These are phyloP conservation scores for Aspergillus indologenus DNA, from an alignment of 495 filamentous ascomycete species.

Conservation along the genomic window DNA sequence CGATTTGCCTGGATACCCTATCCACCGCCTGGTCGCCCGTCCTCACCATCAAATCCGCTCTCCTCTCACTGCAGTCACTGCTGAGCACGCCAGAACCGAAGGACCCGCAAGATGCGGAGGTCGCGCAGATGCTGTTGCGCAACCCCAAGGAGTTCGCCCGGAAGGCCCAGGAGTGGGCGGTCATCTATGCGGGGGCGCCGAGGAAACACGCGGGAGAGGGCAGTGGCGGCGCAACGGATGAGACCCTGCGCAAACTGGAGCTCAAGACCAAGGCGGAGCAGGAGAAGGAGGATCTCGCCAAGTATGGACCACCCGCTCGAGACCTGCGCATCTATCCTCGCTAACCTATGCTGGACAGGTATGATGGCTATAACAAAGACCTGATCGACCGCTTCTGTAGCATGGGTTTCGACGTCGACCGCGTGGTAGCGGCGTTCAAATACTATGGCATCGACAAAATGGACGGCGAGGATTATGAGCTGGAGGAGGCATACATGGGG, in stretches of 20 bases:
- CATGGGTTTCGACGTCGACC: slow-evolving; percentile 93
- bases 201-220: slow-evolving; percentile 47
- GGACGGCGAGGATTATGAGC: slow-evolving; percentile 73
- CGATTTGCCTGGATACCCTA: slow-evolving; percentile 95
- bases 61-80: slow-evolving; percentile 88
- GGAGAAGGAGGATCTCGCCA: slow-evolving; percentile 43
- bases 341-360: slow-evolving; percentile 48
- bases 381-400: slow-evolving; percentile 83
- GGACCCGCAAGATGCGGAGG: slow-evolving; percentile 95
- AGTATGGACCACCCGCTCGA: slow-evolving; percentile 27
- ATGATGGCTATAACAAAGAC: slow-evolving; percentile 83
- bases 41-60: slow-evolving; percentile 90
- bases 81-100: slow-evolving; percentile 93
- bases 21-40: slow-evolving; percentile 90
- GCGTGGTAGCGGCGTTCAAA: slow-evolving; percentile 81
- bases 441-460: slow-evolving; percentile 77
- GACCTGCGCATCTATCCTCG: neutral
- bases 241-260: slow-evolving; percentile 51
- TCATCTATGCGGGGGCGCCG: slow-evolving; percentile 78
- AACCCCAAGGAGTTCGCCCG: slow-evolving; percentile 75
- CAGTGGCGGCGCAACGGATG: slow-evolving; percentile 47
- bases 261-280: slow-evolving; percentile 37
- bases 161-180: slow-evolving; percentile 86
- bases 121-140: slow-evolving; percentile 84
- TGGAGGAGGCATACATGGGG: slow-evolving; percentile 83